A percentile compares a stretch with the other conserved stretches of the same genome.
Evolutionary conservation across 2,329 filamentous ascomycete species (phyloP).

Genomic region (Piedraia hortae): DNA sequence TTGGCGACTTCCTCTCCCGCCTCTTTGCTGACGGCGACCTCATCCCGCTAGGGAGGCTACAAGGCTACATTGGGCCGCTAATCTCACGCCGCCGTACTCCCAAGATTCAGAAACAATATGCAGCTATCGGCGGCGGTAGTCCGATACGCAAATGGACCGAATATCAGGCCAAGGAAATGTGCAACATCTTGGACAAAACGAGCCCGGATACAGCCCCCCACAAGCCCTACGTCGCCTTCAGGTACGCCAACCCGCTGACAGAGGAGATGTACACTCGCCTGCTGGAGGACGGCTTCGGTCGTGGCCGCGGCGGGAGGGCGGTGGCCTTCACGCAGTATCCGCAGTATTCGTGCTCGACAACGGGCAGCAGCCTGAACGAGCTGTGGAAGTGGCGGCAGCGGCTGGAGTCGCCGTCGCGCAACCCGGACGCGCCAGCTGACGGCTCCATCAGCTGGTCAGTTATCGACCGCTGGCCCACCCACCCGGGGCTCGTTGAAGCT

Average conservation of each 20-base stretch:
- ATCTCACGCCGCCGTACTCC: conserved; percentile 71
- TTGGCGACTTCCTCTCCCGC: conserved; percentile 66
- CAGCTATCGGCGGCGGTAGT: conserved; percentile 85
- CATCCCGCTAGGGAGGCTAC: conserved; percentile 79
- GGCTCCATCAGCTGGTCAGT: conserved; percentile 85
- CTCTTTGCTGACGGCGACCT: conserved; percentile 86
- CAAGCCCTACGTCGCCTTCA: conserved; percentile 91
- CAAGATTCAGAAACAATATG: conserved; percentile 90
- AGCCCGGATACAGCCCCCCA: conserved; percentile 87
- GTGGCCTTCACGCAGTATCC: conserved; percentile 97
- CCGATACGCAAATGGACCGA: conserved; percentile 97
- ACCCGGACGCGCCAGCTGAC: conserved; percentile 26
- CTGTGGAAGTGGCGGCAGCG: conserved; percentile 89
- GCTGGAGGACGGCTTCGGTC: conserved; percentile 69
- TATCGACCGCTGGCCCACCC: conserved; percentile 91
- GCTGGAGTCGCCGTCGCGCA: conserved; percentile 28
- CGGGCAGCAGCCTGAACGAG: conserved; percentile 85
- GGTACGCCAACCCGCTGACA: conserved; percentile 78
- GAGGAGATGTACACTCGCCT: conserved; percentile 75
- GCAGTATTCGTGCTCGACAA: conserved; percentile 94
- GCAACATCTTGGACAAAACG: conserved; percentile 76
- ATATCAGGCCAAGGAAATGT: conserved; percentile 82
- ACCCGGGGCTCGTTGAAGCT: conserved; percentile 67
- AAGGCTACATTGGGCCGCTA: conserved; percentile 69
- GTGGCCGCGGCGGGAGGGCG: conserved; percentile 68